Base-by-base conservation (phyloP, 2,329 filamentous ascomycete species). In the Scortechinia acanthostroma region DNA sequence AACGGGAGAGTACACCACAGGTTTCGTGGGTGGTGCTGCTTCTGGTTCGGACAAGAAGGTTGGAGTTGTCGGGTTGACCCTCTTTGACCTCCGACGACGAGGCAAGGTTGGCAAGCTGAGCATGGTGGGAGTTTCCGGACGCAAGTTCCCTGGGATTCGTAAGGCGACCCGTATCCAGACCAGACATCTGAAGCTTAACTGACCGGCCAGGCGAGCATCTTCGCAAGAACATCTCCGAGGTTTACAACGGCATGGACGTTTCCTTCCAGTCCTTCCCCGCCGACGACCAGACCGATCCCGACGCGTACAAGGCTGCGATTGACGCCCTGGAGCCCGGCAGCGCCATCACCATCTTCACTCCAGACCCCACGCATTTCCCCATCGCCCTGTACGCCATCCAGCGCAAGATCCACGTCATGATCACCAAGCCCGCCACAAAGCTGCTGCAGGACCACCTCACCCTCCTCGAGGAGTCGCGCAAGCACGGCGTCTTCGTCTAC, bases 1-100 rank as follows among this genome's bases (percentile, higher is more conserved):
- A 52, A 95, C 91, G 10, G 91, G 91, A 58, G 91, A 96, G 75
- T 96, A 96, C 74, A 96, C 91, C 56, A 96, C 91, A 37, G 91
- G 91, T 47, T 96, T 93, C 55, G 90, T 95, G 47, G 89, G 88
- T 47, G 83, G 82, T 49, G 86, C 84, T 48, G 85, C 83, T 44
- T 95, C 89, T 3, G 83, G 78, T 10, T 95, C 89, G 43, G 91
- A 96, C 74, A 96, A 96, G 72, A 96, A 96, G 66, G 86, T 96
- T 43, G 91, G 91, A 47, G 91, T 96, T 6, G 91, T 96, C 16
- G 91, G 88, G 33, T 70, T 96, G 61, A 91, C 88, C 20, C 73
- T 95, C 53, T 95, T 95, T 63, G 91, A 95, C 62, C 74, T 96
- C 52, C 82, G 91, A 48, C 77, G 90, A 50, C 77, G 91, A 61